Evolutionary conservation across 2,329 filamentous ascomycete species (phyloP).

Genomic region (Alternaria dauci): DNA sequence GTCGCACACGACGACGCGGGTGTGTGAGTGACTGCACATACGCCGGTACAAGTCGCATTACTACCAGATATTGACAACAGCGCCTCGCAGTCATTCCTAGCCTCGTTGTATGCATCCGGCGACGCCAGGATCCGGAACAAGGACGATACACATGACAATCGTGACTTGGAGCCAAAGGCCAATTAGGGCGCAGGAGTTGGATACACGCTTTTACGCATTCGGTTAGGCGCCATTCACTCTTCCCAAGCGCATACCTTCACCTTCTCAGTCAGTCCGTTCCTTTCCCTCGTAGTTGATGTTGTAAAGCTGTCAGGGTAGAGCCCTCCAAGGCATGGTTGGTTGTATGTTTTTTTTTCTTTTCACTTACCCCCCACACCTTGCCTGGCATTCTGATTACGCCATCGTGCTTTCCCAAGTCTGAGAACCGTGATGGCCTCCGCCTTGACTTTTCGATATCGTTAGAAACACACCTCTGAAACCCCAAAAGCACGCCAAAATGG

Average conservation of each 20-base stretch:
- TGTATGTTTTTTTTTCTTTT: not conserved
- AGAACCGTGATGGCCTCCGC: constrained; percentile 17
- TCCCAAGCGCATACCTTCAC: not conserved
- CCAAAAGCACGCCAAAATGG: constrained; percentile 29
- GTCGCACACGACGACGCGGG: constrained; percentile 3
- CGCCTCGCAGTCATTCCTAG: not conserved
- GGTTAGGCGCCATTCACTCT: constrained; percentile 14
- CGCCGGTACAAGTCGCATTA: not conserved
- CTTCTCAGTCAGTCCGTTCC: not conserved
- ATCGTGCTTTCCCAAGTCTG: constrained; percentile 8
- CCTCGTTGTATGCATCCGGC: not conserved
- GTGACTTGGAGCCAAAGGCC: constrained; percentile 4
- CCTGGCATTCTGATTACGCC: constrained; percentile 3
- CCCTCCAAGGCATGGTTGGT: constrained; percentile 7
- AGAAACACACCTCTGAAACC: constrained; percentile 10
- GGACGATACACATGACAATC: constrained; percentile 2
- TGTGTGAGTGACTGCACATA: not conserved
- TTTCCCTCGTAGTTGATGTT: not conserved
- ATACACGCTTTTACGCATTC: constrained; percentile 2
- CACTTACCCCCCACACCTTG: constrained; percentile 1
- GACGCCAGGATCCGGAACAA: not conserved
- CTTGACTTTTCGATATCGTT: constrained; percentile 12
- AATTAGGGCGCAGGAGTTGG: constrained; percentile 14
- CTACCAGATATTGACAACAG: not conserved
- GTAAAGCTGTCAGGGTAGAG: not conserved